Conservation (phyloP, 495 filamentous ascomycete genomes). For the Evansstolkia leycettana region DNA sequence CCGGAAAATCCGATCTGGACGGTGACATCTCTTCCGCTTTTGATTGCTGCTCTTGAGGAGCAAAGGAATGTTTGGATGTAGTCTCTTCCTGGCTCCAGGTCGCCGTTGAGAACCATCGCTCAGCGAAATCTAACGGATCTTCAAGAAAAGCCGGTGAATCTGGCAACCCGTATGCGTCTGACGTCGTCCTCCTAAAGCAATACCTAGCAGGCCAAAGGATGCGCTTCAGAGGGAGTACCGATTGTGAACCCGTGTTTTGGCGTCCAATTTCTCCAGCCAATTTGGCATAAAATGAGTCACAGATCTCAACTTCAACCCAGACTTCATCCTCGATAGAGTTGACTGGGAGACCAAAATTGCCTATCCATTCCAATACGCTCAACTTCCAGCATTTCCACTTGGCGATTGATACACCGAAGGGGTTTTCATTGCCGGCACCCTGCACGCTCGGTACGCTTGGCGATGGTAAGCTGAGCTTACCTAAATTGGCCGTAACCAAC, state of each 20-base stretch:
- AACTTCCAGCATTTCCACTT: slow-evolving; percentile 26
- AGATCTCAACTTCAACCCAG: slow-evolving; percentile 37
- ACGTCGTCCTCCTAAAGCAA: slow-evolving; percentile 27
- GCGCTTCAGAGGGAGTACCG: slow-evolving; percentile 29
- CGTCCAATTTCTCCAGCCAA: slow-evolving; percentile 27
- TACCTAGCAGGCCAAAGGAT: slow-evolving; percentile 37
- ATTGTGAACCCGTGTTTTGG: slow-evolving; percentile 20
- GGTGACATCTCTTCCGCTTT: slow-evolving; percentile 19
- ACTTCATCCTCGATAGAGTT: slow-evolving; percentile 21
- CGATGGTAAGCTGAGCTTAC: slow-evolving; percentile 10
- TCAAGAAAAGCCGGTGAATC: slow-evolving; percentile 5
- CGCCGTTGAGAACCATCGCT: slow-evolving; percentile 48
- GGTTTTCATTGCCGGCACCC: slow-evolving; percentile 4
- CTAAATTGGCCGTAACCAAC: slow-evolving; percentile 19
- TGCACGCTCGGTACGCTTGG: slow-evolving; percentile 8
- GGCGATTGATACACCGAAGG: not conserved
- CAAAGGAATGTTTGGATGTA: slow-evolving; percentile 19
- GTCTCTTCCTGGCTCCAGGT: slow-evolving; percentile 13
- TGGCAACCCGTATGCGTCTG: slow-evolving; percentile 5
- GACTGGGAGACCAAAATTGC: slow-evolving; percentile 25
- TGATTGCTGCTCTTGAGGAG: slow-evolving; percentile 18
- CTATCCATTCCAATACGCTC: slow-evolving; percentile 28
- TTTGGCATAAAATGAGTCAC: slow-evolving; percentile 33
- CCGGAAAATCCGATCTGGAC: slow-evolving; percentile 11
- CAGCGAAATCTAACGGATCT: slow-evolving; percentile 56